These are phyloP conservation scores for Keqinozyma sinolaborantium DNA, from an alignment of 1,139 yeast species.

Conservation along the genomic window DNA sequence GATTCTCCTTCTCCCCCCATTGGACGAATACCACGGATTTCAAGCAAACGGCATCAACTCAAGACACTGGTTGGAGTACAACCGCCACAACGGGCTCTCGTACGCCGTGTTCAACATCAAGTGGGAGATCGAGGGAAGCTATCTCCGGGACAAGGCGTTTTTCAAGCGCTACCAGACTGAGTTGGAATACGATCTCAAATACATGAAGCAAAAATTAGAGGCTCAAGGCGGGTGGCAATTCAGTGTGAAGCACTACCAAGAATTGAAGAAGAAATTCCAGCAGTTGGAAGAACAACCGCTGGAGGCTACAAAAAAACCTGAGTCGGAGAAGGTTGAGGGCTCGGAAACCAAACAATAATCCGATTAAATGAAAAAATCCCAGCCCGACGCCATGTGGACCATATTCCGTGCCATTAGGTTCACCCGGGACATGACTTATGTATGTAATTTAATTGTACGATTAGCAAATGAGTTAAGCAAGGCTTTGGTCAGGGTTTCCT, in stretches of 20 bases:
- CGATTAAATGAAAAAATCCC: too few species aligned
- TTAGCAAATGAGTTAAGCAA: too few species aligned
- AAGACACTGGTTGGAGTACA: slow-evolving; percentile 58
- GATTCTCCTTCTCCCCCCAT: slow-evolving; percentile 64
- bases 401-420: too few species aligned
- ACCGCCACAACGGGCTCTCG: slow-evolving; percentile 68
- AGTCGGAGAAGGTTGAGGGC: too few species aligned
- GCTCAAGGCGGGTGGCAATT: slow-evolving; percentile 31
- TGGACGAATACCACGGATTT: slow-evolving; percentile 59
- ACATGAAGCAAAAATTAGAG: slow-evolving; percentile 12
- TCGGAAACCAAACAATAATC: too few species aligned
- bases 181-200: slow-evolving; percentile 19
- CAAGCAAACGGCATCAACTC: slow-evolving; percentile 69
- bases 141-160: slow-evolving; percentile 24
- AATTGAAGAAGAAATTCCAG: slow-evolving; percentile 22
- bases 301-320: too few species aligned
- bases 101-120: slow-evolving; percentile 53
- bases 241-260: slow-evolving; percentile 22
- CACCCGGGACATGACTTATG: too few species aligned
- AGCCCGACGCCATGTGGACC: too few species aligned
- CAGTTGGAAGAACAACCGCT: slow-evolving; percentile 4
- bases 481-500: too few species aligned
- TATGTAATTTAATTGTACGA: too few species aligned
- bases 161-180: slow-evolving; percentile 29
- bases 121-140: slow-evolving; percentile 40